These are phyloP conservation scores for Hirschfeldia incana DNA, from an alignment of 345 rosid genomes.

Conservation along the genomic window DNA sequence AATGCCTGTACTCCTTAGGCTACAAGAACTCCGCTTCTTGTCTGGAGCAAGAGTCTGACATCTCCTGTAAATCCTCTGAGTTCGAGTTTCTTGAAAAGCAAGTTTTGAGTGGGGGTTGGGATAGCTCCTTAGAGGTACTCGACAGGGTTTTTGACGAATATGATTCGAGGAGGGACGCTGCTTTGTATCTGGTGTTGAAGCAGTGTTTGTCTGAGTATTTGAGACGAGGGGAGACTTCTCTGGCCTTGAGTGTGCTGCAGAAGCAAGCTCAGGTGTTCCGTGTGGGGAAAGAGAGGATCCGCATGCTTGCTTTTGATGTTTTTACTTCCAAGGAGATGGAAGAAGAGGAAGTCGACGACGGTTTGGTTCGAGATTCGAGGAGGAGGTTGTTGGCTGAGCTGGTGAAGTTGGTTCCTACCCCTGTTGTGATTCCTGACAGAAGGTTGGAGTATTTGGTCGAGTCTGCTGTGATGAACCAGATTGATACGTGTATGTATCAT, in stretches of 20 bases:
- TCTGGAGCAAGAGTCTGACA: conserved; percentile 66
- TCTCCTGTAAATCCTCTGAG: conserved; percentile 49
- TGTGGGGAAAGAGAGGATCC: conserved; percentile 58
- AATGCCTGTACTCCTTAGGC: conserved; percentile 73
- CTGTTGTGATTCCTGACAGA: conserved; percentile 57
- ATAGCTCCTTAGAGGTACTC: conserved; percentile 52
- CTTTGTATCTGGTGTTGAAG: conserved; percentile 64
- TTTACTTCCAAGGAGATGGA: conserved; percentile 52
- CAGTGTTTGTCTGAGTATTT: conserved; percentile 67
- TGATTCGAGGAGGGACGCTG: conserved; percentile 55
- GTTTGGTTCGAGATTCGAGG: conserved; percentile 46
- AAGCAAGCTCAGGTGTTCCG: conserved; percentile 53
- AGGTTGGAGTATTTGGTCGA: conserved; percentile 78
- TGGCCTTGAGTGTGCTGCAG: conserved; percentile 58
- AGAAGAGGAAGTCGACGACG: conserved; percentile 40
- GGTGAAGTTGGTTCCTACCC: conserved; percentile 62
- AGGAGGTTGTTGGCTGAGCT: conserved; percentile 55
- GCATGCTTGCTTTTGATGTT: conserved; percentile 55
- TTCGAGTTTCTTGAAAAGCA: conserved; percentile 59
- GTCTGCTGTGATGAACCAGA: conserved; percentile 55
- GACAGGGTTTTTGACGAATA: conserved; percentile 42
- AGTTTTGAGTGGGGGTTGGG: conserved; percentile 69
- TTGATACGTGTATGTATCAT: conserved; percentile 73
- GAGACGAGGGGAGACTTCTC: conserved; percentile 55
- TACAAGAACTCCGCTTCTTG: conserved; percentile 65